Evolutionary conservation across 2,329 filamentous ascomycete species (phyloP).

Genomic region (Xylariaceae sp.): DNA sequence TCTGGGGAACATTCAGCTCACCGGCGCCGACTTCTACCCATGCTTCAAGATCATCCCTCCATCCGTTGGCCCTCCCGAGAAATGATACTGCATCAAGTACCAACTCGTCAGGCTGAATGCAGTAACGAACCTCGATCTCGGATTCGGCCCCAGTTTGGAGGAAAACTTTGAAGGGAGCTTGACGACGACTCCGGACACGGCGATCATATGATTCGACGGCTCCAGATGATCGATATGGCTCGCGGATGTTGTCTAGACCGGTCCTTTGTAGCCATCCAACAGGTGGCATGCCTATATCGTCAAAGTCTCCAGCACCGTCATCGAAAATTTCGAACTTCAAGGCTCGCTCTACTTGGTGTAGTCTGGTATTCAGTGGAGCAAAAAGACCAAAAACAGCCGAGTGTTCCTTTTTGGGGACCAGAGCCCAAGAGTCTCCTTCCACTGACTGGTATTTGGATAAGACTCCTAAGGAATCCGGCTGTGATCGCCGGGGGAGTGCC

Average conservation of each 20-base stretch:
- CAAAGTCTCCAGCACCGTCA: neutral
- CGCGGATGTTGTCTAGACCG: neutral
- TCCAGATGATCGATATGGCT: slow-evolving; percentile 12
- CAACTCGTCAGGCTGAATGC: too few relatives aligned
- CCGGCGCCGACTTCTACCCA: slow-evolving; percentile 2
- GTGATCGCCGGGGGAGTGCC: slow-evolving; percentile 7
- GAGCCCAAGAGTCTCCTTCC: slow-evolving; percentile 1
- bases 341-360: slow-evolving; percentile 2
- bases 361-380: slow-evolving; percentile 14
- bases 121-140: too few relatives aligned
- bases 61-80: too few relatives aligned
- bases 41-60: neutral
- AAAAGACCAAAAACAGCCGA: slow-evolving; percentile 15
- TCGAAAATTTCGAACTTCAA: neutral
- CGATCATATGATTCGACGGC: slow-evolving; percentile 9
- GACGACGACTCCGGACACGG: neutral
- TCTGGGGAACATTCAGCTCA: slow-evolving; percentile 11
- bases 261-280: slow-evolving; percentile 15
- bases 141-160: slow-evolving; percentile 5
- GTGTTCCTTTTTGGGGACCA: slow-evolving; percentile 14
- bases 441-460: slow-evolving; percentile 10
- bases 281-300: slow-evolving; percentile 2
- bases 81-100: too few relatives aligned
- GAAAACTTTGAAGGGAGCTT: slow-evolving; percentile 9
- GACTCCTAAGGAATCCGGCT: slow-evolving; percentile 1